phyloP scores from a whole-genome alignment of 2,329 filamentous ascomycete species.

The Neurospora sp. region DNA sequence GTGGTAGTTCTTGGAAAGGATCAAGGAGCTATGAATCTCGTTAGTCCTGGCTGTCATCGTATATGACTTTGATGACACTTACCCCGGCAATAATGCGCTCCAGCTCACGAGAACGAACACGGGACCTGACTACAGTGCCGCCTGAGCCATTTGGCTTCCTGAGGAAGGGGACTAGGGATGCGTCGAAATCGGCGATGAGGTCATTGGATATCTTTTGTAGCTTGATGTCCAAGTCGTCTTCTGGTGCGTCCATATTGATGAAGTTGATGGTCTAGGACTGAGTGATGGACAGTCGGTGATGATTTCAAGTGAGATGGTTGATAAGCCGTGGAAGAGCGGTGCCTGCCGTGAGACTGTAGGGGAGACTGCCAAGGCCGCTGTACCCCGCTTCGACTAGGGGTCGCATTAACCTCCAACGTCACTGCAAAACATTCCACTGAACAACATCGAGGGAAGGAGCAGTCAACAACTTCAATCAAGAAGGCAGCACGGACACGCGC shows the following conservation, averaged over 20 bases:
- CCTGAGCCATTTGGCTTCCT: conserved; percentile 34
- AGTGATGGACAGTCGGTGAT: neutral
- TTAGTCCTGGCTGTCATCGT: neutral
- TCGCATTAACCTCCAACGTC: neutral
- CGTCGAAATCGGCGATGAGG: conserved; percentile 48
- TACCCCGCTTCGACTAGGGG: neutral
- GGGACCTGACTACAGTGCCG: conserved; percentile 7
- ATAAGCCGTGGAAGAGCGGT: neutral
- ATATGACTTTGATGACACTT: conserved; percentile 4
- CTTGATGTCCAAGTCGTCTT: conserved; percentile 51
- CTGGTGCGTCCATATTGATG: conserved; percentile 45
- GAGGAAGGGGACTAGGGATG: conserved; percentile 40
- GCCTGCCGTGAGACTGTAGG: neutral
- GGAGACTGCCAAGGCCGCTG: neutral
- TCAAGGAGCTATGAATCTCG: conserved; percentile 47
- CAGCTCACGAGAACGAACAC: conserved; percentile 15
- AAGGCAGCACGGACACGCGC: neutral
- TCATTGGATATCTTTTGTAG: conserved; percentile 51
- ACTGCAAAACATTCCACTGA: neutral
- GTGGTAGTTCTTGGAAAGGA: conserved; percentile 89
- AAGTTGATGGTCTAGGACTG: neutral
- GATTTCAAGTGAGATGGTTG: neutral
- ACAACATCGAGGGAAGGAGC: neutral
- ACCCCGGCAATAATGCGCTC: conserved; percentile 14
- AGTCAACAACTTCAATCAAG: neutral